Percentiles rank a stretch among this genome's conserved stretches.
Conservation (phyloP, 176 grass and related monocot species). For the Oryza officinalis region DNA sequence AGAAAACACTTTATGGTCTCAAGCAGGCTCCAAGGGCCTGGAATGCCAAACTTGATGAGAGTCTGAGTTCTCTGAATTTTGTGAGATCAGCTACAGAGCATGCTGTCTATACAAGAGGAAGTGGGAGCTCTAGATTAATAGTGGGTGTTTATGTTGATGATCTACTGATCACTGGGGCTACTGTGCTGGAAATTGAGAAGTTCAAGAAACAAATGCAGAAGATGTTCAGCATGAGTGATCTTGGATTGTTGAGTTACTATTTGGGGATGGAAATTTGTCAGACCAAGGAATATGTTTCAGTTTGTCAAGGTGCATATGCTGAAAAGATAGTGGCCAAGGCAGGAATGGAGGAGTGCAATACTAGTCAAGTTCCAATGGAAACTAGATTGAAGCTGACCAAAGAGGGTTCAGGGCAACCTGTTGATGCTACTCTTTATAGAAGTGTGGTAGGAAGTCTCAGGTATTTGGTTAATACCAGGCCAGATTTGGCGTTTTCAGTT, state of each 20-base stretch:
- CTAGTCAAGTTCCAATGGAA: not conserved
- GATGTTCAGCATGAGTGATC: not conserved
- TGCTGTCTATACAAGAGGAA: not conserved
- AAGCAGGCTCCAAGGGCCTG: not conserved
- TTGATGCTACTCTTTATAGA: too few species aligned
- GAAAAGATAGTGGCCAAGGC: not conserved
- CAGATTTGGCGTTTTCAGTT: too few species aligned
- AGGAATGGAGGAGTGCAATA: not conserved
- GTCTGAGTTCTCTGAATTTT: not conserved
- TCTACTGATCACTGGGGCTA: not conserved
- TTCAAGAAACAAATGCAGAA: not conserved
- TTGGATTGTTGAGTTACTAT: not conserved
- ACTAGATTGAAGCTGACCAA: too few species aligned
- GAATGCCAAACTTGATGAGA: not conserved
- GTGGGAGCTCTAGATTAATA: too few species aligned
- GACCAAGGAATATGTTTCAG: too few species aligned
- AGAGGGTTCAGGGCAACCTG: too few species aligned
- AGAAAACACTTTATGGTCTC: not conserved
- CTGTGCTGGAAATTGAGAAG: accelerated
- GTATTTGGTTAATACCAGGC: too few species aligned
- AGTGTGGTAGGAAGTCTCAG: too few species aligned
- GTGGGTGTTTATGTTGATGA: not conserved
- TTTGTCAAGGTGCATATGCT: too few species aligned
- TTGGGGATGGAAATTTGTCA: not conserved
- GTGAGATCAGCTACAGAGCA: accelerated